Base-by-base conservation (phyloP, 495 filamentous ascomycete genomes). In the Chaetomium cochliodes region DNA sequence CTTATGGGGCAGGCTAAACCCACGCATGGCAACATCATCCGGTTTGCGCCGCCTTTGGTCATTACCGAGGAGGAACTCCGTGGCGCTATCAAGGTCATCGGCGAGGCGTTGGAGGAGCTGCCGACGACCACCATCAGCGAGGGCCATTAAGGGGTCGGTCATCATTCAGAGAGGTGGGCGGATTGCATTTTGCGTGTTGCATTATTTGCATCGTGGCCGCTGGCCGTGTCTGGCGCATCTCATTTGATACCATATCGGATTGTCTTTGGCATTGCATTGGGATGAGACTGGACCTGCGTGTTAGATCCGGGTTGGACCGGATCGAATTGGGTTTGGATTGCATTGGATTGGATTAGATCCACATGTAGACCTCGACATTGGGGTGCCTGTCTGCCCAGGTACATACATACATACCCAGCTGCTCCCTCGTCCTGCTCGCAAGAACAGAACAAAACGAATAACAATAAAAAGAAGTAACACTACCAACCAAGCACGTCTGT, bases 11-110 rank as follows among this genome's bases (percentile, higher is more conserved):
- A 96, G 91, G 94, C 94, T 63, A 99, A 99, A 85, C 96, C 96
- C 12, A 99, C 96, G 41, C 94, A 98, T 77, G 87, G 96, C 70
- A 97, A 98, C 74, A 98, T 98, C 78, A 98, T 97, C 58, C 88
- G 93, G 16, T 92, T 97, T 64, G 92, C 96, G 44, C 92, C 92
- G 60, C 90, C 92, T 41, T 76, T 96, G 58, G 89, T 93, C 41
- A 93, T 99, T 70, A 88, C 86, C 20, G 90, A 96, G 67, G 87
- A 87, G 58, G 87, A 98, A 81, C 92, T 99, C 53, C 82, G 88
- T 66, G 82, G 88, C 63, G 90, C 90, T 8, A 76, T 97, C 70
- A 74, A 72, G 42, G 92, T 91, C 52, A 82, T 98, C 66, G 86
- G 84, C 55, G 86, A 93, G 69, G 88, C 92, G 18, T 79, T 98